A percentile compares a stretch with the other conserved stretches of the same genome.
Conservation (phyloP, 805 yeast genomes). For the Lipomyces spencermartinsiae region DNA sequence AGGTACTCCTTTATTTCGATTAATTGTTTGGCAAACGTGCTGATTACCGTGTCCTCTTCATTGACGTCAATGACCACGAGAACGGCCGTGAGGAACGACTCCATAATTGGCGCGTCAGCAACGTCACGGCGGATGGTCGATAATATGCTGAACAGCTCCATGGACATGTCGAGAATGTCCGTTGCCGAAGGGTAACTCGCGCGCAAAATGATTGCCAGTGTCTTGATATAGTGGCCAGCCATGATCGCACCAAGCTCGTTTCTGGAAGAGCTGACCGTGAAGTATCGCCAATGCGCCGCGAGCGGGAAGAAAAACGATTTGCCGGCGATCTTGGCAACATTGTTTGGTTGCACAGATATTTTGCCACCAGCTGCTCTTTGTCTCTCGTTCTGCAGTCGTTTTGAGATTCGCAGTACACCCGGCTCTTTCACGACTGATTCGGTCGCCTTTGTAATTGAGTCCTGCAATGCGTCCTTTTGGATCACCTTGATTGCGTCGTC, state of each 20-base stretch:
- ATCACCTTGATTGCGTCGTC: slow-evolving; percentile 33
- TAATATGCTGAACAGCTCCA: slow-evolving; percentile 54
- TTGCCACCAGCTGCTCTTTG: slow-evolving; percentile 29
- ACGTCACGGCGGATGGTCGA: slow-evolving; percentile 19
- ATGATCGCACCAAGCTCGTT: slow-evolving; percentile 58
- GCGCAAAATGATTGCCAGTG: slow-evolving; percentile 62
- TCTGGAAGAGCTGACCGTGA: slow-evolving; percentile 55
- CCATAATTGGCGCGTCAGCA: slow-evolving; percentile 37
- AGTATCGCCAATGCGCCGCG: slow-evolving; percentile 53
- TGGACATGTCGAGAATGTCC: slow-evolving; percentile 62
- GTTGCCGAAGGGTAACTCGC: slow-evolving; percentile 62
- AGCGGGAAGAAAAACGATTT: slow-evolving; percentile 61
- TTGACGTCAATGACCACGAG: slow-evolving; percentile 45
- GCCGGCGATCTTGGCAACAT: slow-evolving; percentile 55
- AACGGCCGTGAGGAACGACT: slow-evolving; percentile 45
- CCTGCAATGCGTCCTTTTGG: slow-evolving; percentile 40
- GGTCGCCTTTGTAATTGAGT: slow-evolving; percentile 38
- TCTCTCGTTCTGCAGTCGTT: slow-evolving; percentile 37
- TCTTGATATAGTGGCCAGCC: slow-evolving; percentile 63
- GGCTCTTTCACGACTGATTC: slow-evolving; percentile 42
- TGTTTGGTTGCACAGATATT: slow-evolving; percentile 36
- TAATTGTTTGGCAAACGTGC: slow-evolving; percentile 42
- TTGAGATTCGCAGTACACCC: slow-evolving; percentile 44
- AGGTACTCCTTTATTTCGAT: slow-evolving; percentile 45
- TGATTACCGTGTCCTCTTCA: slow-evolving; percentile 39